These are phyloP conservation scores for Byssothecium circinans DNA, from an alignment of 2,329 filamentous ascomycete genomes.

Conservation along the genomic window DNA sequence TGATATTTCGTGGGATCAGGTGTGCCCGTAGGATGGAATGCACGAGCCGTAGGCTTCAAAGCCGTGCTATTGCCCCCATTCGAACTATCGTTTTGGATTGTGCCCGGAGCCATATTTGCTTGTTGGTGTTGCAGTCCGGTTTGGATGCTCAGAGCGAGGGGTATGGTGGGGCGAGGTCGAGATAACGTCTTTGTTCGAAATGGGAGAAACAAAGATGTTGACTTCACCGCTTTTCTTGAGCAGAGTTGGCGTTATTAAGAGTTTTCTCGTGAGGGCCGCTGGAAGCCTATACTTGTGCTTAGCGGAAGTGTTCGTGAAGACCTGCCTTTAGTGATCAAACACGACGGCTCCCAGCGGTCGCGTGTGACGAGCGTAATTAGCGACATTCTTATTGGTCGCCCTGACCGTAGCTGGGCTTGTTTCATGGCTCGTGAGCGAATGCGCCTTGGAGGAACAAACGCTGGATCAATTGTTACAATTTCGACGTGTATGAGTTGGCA, in stretches of 20 bases:
- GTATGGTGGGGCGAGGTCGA: conserved; percentile 6
- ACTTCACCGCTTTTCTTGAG: too few relatives aligned
- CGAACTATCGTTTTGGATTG: conserved; percentile 30
- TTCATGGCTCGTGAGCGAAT: conserved; percentile 4
- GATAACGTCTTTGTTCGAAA: conserved; percentile 2
- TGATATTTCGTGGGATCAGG: conserved; percentile 61
- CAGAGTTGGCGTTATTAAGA: conserved; percentile 4
- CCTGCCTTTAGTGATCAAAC: conserved; percentile 12
- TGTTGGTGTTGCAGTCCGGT: conserved; percentile 3
- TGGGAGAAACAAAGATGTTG: neutral
- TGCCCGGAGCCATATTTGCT: conserved; percentile 39
- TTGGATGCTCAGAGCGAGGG: conserved; percentile 1
- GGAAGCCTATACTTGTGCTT: conserved; percentile 16
- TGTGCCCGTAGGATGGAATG: conserved; percentile 42
- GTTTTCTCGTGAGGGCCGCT: conserved; percentile 5
- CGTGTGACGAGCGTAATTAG: conserved; percentile 2
- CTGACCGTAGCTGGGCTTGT: neutral
- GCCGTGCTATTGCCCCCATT: conserved; percentile 29
- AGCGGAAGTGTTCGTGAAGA: conserved; percentile 12
- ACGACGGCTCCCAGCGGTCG: conserved; percentile 7
- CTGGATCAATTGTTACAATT: neutral
- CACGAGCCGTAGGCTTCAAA: conserved; percentile 42
- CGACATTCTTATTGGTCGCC: conserved; percentile 1
- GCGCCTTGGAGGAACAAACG: neutral
- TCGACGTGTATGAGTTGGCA: neutral